Conservation (phyloP, 2,329 filamentous ascomycete genomes). For the Phoma herbarum region DNA sequence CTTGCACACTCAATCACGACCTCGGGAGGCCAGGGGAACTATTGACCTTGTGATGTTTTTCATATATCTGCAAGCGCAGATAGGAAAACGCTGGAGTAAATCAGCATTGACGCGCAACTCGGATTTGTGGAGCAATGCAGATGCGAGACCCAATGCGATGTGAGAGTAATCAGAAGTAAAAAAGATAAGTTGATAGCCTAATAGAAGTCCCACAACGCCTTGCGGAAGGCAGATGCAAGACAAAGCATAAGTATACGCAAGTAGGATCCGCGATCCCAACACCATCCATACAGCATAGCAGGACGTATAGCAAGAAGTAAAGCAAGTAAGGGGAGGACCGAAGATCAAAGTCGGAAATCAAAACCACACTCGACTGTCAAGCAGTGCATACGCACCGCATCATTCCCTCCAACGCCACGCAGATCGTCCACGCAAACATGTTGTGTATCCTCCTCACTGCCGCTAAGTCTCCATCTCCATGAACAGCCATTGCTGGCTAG, state of each 20-base stretch:
- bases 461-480: slow-evolving; percentile 79
- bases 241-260: neutral
- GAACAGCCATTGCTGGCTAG: slow-evolving; percentile 83
- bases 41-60: no score
- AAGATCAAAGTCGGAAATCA: no score
- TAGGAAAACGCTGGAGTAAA: no score
- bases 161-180: no score
- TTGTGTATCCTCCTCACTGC: slow-evolving; percentile 15
- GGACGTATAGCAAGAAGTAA: neutral
- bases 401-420: neutral
- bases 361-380: neutral
- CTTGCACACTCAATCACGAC: no score
- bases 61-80: no score
- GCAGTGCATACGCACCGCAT: neutral
- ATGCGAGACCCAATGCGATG: no score
- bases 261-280: neutral
- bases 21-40: no score
- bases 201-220: neutral
- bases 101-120: no score
- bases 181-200: neutral
- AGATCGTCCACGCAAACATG: slow-evolving; percentile 8
- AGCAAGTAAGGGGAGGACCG: neutral
- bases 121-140: no score
- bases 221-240: neutral
- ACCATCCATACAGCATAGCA: neutral